These are phyloP conservation scores for Trichosporon faecale DNA, from an alignment of 1,284 basidiomycete genomes.

Conservation along the genomic window DNA sequence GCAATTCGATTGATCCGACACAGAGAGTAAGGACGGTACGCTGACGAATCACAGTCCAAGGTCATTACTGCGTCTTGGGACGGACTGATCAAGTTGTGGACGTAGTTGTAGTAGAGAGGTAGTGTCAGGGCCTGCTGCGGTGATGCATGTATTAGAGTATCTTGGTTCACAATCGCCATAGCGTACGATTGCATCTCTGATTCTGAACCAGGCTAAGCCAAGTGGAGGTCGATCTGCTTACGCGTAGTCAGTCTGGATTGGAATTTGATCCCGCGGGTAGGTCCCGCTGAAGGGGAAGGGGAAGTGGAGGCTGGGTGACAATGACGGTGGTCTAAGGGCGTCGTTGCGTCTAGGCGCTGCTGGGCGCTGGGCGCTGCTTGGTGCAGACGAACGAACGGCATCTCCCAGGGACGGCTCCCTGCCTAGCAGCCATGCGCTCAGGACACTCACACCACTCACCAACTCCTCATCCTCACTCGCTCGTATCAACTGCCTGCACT, in stretches of 20 bases:
- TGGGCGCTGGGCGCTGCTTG: background rate
- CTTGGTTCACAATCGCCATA: background rate
- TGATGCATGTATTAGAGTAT: slow-evolving; percentile 9
- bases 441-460: slow-evolving; percentile 1
- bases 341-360: too few relatives aligned
- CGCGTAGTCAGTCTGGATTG: background rate
- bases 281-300: background rate
- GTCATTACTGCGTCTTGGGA: slow-evolving; percentile 96
- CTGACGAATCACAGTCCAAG: slow-evolving; percentile 65
- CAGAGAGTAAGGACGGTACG: slow-evolving; percentile 1
- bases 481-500: background rate
- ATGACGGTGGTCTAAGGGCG: background rate
- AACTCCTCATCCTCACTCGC: background rate
- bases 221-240: background rate
- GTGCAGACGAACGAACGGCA: background rate
- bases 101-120: slow-evolving; percentile 25
- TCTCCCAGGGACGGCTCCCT: background rate
- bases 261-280: background rate
- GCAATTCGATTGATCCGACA: background rate
- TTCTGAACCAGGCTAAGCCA: too few relatives aligned
- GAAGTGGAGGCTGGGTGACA: background rate
- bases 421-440: background rate
- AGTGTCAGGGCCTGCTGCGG: background rate
- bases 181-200: too few relatives aligned
- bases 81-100: slow-evolving; percentile 95